Conservation (phyloP, 2,329 filamentous ascomycete species). For the Pseudopyrenochaeta lycopersici region DNA sequence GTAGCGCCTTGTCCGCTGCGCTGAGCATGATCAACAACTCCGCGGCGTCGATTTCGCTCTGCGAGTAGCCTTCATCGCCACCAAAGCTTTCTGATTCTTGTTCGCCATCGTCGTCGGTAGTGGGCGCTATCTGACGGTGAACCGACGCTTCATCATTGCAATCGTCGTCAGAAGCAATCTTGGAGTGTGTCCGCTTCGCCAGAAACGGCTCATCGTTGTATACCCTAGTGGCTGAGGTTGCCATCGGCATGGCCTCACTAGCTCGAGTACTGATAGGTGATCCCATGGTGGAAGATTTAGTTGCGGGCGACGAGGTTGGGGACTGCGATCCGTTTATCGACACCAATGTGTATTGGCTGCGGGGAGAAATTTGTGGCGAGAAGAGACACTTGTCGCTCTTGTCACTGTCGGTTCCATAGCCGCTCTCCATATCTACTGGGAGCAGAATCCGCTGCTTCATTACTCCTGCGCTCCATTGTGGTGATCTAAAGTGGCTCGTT, state of each 20-base stretch:
- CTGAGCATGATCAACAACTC: slow-evolving; percentile 45
- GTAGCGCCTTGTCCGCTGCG: slow-evolving; percentile 29
- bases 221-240: slow-evolving; percentile 23
- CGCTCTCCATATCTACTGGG: slow-evolving; percentile 48
- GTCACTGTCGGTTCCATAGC: slow-evolving; percentile 55
- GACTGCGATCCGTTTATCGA: slow-evolving; percentile 49
- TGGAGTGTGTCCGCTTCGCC: slow-evolving; percentile 41
- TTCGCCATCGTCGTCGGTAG: slow-evolving; percentile 8
- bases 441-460: slow-evolving; percentile 16
- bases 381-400: slow-evolving; percentile 44
- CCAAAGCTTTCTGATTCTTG: slow-evolving; percentile 1
- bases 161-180: slow-evolving; percentile 20
- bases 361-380: slow-evolving; percentile 53
- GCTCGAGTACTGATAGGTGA: slow-evolving; percentile 15
- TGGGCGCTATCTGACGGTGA: slow-evolving; percentile 11
- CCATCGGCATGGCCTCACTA: slow-evolving; percentile 9
- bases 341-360: slow-evolving; percentile 49
- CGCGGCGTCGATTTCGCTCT: slow-evolving; percentile 47
- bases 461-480: slow-evolving; percentile 19
- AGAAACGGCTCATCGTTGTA: slow-evolving; percentile 15
- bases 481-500: slow-evolving; percentile 17
- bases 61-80: slow-evolving; percentile 13
- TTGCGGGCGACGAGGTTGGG: slow-evolving; percentile 18
- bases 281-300: slow-evolving; percentile 16
- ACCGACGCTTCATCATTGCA: slow-evolving; percentile 2